Percentiles rank a stretch among this genome's conserved stretches.
Conservation (phyloP, 192 early-diverging fungal genomes). For the Backusella westeae region DNA sequence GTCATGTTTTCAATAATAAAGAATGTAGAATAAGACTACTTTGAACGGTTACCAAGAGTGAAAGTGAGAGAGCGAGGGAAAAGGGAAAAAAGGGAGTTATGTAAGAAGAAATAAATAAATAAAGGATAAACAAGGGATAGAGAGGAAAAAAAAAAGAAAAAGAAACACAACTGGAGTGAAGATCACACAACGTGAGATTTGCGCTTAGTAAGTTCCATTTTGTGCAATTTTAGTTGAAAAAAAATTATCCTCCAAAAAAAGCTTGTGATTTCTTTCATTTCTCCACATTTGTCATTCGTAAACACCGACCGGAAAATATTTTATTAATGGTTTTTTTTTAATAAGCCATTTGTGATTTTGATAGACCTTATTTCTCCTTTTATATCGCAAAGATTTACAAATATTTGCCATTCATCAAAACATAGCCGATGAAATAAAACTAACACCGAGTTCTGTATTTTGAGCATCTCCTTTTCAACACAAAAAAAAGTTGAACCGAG, state of each 20-base stretch:
- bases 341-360: too few species aligned
- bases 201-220: not conserved
- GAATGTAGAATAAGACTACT: not conserved
- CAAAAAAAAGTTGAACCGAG: too few species aligned
- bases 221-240: not conserved
- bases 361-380: not conserved
- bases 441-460: too few species aligned
- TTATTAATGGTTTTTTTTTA: too few species aligned
- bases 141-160: not conserved
- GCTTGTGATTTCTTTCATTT: not conserved
- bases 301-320: not conserved
- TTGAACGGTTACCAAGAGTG: not conserved
- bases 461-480: too few species aligned
- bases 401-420: not conserved
- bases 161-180: not conserved
- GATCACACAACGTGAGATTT: conserved; percentile 1
- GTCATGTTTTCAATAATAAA: not conserved
- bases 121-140: not conserved
- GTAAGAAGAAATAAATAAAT: not conserved
- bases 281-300: not conserved
- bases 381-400: not conserved
- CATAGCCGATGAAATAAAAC: too few species aligned
- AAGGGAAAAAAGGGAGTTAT: not conserved
- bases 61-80: not conserved
- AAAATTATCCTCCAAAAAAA: not conserved